Evolutionary conservation across 805 yeast genomes (phyloP).

Genomic region (Yarrowia porcina): DNA sequence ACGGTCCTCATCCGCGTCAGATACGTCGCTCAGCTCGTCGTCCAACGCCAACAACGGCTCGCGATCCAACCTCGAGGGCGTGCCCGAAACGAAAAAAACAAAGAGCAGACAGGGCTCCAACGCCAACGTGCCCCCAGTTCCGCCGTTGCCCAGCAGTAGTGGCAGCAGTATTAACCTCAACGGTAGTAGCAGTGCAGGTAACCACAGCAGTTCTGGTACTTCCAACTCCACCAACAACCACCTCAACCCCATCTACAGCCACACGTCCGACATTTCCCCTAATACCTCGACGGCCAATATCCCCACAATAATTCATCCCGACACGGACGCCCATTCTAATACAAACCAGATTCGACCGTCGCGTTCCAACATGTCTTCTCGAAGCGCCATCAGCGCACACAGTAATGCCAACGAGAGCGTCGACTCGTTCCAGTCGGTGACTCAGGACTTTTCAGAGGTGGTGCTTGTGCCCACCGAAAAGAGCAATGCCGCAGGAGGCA

Average conservation of each 20-base stretch:
- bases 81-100: neutral
- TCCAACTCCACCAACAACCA: neutral
- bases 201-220: neutral
- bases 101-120: neutral
- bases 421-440: constrained; percentile 17
- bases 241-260: neutral
- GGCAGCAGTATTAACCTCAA: neutral
- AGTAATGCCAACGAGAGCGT: neutral
- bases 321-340: neutral
- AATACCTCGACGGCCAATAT: neutral
- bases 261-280: neutral
- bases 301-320: neutral
- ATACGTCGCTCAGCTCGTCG: neutral
- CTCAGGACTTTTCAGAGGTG: constrained; percentile 3
- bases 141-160: neutral
- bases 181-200: too few species aligned
- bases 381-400: neutral
- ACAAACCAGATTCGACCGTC: neutral
- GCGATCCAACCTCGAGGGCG: neutral
- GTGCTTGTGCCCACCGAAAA: neutral
- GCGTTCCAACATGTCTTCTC: neutral
- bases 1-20: neutral
- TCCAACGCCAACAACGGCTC: neutral
- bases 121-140: neutral
- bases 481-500: neutral